A percentile compares a stretch with the other conserved stretches of the same genome.
Conservation (phyloP, 2,329 filamentous ascomycete genomes). For the Chaetothyriales sp. region DNA sequence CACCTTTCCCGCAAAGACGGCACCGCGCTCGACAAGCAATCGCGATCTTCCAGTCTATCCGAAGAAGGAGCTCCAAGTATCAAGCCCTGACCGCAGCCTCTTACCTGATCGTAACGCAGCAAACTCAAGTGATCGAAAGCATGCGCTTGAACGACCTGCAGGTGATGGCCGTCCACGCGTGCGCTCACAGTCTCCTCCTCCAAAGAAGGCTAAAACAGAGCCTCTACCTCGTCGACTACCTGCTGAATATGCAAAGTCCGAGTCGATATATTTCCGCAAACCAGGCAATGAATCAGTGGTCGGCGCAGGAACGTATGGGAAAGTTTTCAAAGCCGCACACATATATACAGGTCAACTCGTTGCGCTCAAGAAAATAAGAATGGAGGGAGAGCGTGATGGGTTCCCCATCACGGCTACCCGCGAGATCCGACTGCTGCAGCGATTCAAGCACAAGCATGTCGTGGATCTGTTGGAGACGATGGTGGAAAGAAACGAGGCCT, state of each 20-base stretch:
- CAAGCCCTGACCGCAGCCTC: conserved; percentile 6
- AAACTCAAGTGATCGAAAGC: conserved; percentile 6
- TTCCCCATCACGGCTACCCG: conserved; percentile 84
- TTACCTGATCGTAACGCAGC: neutral
- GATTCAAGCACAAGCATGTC: conserved; percentile 66
- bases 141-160: conserved; percentile 23
- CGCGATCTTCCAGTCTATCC: conserved; percentile 22
- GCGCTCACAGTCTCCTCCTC: conserved; percentile 39
- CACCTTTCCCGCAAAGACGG: conserved; percentile 23
- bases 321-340: conserved; percentile 86
- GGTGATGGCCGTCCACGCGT: conserved; percentile 35
- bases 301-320: conserved; percentile 88
- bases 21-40: neutral
- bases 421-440: conserved; percentile 85
- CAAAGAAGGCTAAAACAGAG: conserved; percentile 54
- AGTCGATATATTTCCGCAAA: conserved; percentile 88
- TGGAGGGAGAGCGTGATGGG: conserved; percentile 84
- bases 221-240: conserved; percentile 56
- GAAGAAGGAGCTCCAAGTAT: conserved; percentile 29
- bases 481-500: conserved; percentile 97
- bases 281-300: conserved; percentile 96
- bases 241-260: conserved; percentile 59
- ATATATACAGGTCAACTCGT: conserved; percentile 78
- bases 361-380: conserved; percentile 78
- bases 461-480: conserved; percentile 81